Base-by-base conservation (phyloP, 2,329 filamentous ascomycete species). In the Neonectria coccinea region DNA sequence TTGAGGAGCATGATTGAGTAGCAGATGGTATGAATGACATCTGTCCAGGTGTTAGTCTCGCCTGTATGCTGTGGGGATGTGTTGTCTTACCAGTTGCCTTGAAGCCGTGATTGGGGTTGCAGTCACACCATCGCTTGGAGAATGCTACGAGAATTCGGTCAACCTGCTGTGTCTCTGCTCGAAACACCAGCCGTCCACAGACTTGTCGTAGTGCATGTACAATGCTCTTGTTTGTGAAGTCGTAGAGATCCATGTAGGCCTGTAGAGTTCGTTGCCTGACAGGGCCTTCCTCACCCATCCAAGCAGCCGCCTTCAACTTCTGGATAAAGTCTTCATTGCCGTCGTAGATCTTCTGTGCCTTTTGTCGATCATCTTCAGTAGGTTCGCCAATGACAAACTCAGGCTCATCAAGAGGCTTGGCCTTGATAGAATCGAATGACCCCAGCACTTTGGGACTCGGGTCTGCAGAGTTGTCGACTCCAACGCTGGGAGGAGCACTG, bases 1-100 rank as follows among this genome's bases (percentile, higher is more conserved):
- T 99, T 99, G 67, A 99, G 86, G 11, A 99, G 85, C 75, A 99
- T 90, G 68, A 99, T 89, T 1, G 96, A 97, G 79, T 98, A 99
- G 80, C 93, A 97, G 68, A 98, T 97, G 25, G 94, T 97, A 78
- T 99, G 95, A 18, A 99, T 94, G 52, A 98, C 92, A 81, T 98
- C 95, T 92, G 58, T 54, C 53, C 36, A 2, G 16, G 66, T 7
- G 22, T 84, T 72, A 81, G 79, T 67, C 71, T 27, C 52, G 12
- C 65, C 22, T n/a, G 45, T 18, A 12, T 53, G 45, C 27, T n/a
- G 55, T n/a, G 27, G 33, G 27, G 20, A 6, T 5, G 2, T 8
- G 11, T 56, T 39, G 41, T 79, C 89, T 80, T 84, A 94, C 92
- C 93, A 70, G 85, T 88, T 59, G 91, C 89, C 79, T 96, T 97